Conservation (phyloP, 192 early-diverging fungal genomes). For the Mortierella hygrophila region DNA sequence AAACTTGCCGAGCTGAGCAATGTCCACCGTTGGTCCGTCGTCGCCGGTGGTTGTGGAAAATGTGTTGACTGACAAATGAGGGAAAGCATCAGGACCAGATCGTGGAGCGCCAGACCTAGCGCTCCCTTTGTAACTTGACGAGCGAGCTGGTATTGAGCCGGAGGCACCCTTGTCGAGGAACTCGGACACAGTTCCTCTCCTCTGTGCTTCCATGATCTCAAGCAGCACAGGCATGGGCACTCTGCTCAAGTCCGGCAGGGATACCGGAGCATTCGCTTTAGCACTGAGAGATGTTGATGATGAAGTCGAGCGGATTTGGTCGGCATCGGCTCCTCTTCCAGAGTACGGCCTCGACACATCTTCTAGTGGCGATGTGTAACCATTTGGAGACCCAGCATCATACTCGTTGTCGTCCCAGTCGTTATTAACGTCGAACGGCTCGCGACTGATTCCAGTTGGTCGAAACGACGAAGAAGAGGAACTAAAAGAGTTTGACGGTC, state of each 20-base stretch:
- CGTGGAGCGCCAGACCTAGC: background rate
- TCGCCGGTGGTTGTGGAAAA: background rate
- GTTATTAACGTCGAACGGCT: constrained; percentile 12
- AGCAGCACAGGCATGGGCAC: background rate
- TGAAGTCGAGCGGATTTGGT: background rate
- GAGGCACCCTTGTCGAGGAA: background rate
- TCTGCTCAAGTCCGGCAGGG: background rate
- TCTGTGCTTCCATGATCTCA: background rate
- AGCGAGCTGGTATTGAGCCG: background rate
- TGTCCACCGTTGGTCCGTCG: background rate
- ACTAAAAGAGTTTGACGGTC: too few relatives aligned
- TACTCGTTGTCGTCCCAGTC: constrained; percentile 8
- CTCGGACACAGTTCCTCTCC: background rate
- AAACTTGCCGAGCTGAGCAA: constrained; percentile 30
- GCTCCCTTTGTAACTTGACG: background rate
- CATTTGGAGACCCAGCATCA: background rate
- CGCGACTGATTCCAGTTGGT: background rate
- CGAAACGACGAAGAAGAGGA: background rate
- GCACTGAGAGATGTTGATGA: background rate
- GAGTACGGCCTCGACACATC: background rate
- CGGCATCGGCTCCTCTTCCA: too few relatives aligned
- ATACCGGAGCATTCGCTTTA: background rate
- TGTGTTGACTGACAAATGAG: constrained; percentile 2
- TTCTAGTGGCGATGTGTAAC: background rate
- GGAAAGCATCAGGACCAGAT: constrained; percentile 10